These are phyloP conservation scores for Penicillium sp. DNA, from an alignment of 2,329 filamentous ascomycete genomes.

Conservation along the genomic window DNA sequence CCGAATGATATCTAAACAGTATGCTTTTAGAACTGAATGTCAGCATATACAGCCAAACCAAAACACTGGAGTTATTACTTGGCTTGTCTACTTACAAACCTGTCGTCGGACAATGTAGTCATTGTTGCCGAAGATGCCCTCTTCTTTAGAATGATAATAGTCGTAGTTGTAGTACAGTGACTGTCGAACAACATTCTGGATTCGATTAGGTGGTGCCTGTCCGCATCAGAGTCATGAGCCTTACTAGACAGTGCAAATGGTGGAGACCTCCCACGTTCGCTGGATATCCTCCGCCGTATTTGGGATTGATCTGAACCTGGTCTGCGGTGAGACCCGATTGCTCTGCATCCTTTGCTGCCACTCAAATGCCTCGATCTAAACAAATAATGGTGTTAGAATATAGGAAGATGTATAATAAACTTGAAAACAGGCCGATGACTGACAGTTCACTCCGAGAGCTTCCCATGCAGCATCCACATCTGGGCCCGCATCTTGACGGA, in stretches of 20 bases:
- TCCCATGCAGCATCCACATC: constrained; percentile 61
- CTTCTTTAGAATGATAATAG: constrained; percentile 53
- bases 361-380: constrained; percentile 49
- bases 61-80: neutral
- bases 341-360: constrained; percentile 52
- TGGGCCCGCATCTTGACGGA: constrained; percentile 50
- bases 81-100: constrained; percentile 50
- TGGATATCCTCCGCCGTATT: constrained; percentile 58
- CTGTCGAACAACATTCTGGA: constrained; percentile 60
- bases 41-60: neutral
- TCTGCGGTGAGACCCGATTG: constrained; percentile 52
- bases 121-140: constrained; percentile 57
- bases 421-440: constrained; percentile 11
- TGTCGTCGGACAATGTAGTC: constrained; percentile 57
- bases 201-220: neutral
- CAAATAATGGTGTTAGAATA: neutral
- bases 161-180: constrained; percentile 60
- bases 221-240: neutral
- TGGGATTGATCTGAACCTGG: constrained; percentile 56
- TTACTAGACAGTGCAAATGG: constrained; percentile 54
- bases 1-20: constrained; percentile 62
- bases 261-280: constrained; percentile 35
- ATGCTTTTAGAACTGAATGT: constrained; percentile 37
- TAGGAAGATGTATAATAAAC: neutral
- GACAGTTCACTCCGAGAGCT: constrained; percentile 53